Evolutionary conservation across 2,329 filamentous ascomycete species (phyloP).

Genomic region (Escovopsis sp.): DNA sequence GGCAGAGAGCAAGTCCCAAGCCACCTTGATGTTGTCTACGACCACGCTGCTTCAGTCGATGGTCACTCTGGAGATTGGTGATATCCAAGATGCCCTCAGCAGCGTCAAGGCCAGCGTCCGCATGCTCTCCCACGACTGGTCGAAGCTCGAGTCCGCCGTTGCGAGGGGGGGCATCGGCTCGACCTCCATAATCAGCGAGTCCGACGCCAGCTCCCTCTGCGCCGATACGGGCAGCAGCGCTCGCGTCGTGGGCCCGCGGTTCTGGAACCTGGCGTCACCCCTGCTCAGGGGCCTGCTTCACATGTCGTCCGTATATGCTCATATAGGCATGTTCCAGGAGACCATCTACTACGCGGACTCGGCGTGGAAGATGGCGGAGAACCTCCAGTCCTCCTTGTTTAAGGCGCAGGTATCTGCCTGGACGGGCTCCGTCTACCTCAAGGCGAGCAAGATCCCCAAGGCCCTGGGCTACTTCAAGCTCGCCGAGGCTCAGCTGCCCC

Average conservation of each 20-base stretch:
- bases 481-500: slow-evolving; percentile 36
- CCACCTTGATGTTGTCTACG: slow-evolving; percentile 17
- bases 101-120: slow-evolving; percentile 44
- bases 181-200: slow-evolving; percentile 14
- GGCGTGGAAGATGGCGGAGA: slow-evolving; percentile 60
- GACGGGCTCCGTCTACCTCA: slow-evolving; percentile 40
- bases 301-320: slow-evolving; percentile 63
- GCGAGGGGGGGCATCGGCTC: slow-evolving; percentile 5
- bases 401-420: slow-evolving; percentile 39
- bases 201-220: slow-evolving; percentile 15
- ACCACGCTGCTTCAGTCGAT: slow-evolving; percentile 45
- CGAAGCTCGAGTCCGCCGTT: slow-evolving; percentile 27
- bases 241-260: slow-evolving; percentile 36
- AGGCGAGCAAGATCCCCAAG: slow-evolving; percentile 43
- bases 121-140: slow-evolving; percentile 41
- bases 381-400: slow-evolving; percentile 48
- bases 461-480: slow-evolving; percentile 40
- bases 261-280: slow-evolving; percentile 66
- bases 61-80: slow-evolving; percentile 47
- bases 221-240: slow-evolving; percentile 10
- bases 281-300: slow-evolving; percentile 59
- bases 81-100: slow-evolving; percentile 41
- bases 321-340: slow-evolving; percentile 77
- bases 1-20: slow-evolving; percentile 20
- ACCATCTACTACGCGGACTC: slow-evolving; percentile 80